These are phyloP conservation scores for Pyricularia pennisetigena DNA, from an alignment of 2,329 filamentous ascomycete species.

Conservation along the genomic window DNA sequence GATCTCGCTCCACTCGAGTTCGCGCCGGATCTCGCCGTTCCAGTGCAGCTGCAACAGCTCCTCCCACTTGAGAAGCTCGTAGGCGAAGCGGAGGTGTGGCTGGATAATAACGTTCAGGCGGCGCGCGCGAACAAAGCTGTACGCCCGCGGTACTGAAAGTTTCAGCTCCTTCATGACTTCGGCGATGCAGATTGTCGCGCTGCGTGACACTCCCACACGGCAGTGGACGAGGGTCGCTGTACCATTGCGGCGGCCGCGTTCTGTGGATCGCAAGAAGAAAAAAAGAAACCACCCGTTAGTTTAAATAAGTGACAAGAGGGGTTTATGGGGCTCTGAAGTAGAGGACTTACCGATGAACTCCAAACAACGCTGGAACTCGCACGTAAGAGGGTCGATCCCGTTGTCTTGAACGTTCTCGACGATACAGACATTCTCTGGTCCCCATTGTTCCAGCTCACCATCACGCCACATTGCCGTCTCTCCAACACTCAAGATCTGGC, in stretches of 20 bases:
- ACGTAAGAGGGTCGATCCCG: conserved; percentile 82
- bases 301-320: neutral
- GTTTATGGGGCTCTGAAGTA: neutral
- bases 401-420: conserved; percentile 91
- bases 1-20: conserved; percentile 86
- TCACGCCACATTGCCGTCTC: conserved; percentile 77
- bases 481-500: conserved; percentile 82
- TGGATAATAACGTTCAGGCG: conserved; percentile 97
- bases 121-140: conserved; percentile 90
- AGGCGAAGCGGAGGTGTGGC: conserved; percentile 87
- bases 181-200: conserved; percentile 97
- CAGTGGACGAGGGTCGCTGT: conserved; percentile 92
- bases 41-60: conserved; percentile 54
- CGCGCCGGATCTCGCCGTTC: conserved; percentile 52
- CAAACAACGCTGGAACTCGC: conserved; percentile 77
- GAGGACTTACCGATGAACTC: conserved; percentile 75
- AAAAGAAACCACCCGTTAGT: conserved; percentile 1
- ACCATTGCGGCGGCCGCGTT: conserved; percentile 64
- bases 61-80: conserved; percentile 95
- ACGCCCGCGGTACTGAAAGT: conserved; percentile 82
- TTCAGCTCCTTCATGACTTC: conserved; percentile 82
- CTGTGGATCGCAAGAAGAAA: conserved; percentile 33
- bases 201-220: conserved; percentile 88
- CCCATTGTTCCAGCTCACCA: conserved; percentile 62
- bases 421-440: conserved; percentile 65